Base-by-base conservation (phyloP, 129 eudicot genomes). In the Pittosporum tobira region DNA sequence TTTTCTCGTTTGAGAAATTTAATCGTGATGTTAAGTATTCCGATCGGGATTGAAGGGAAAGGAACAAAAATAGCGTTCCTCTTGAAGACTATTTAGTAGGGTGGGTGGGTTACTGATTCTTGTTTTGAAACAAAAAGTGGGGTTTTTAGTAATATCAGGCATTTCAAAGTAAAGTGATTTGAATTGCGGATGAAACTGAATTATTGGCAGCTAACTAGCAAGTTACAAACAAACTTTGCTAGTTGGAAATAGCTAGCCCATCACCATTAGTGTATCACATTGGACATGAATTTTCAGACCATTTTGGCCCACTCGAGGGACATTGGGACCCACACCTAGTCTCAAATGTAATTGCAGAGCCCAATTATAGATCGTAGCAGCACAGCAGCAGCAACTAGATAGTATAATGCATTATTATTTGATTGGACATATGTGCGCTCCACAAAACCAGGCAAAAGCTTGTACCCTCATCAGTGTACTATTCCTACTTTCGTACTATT, bases 221-320 rank as follows among this genome's bases (percentile, higher is more conserved):
- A 36, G 19, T 27, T n/a, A 28, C 24, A 53, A 28, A 53, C 59
- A 53, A 53, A 20, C 38, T 53, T 54, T 54, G 25, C 43, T 16
- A 54, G 14, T 29, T 27, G 59, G 5, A 29, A 15, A 8, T 40
- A 40, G 45, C 6, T 40, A 40, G 46, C 46, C 6, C 11, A 38
- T 34, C 59, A 53, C 31, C 27, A 3, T 6, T 6, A 11, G 0
- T 2, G 9, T 52, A 27, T 36, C 15, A 31, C 34, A 27, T 26
- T n/a, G n/a, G 36, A 52, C 22, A 25, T 52, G 40, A 34, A 13
- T 26, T 15, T 40, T 40, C 16, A 14, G 46, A 12, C 4, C 46
- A 40, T 40, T 40, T 40, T 6, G 46, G 46, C 18, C n/a, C 45
- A 40, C 45, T 40, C 6, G 0, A 16, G 18, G 58, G 58, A 52